phyloP scores from a whole-genome alignment of 2,329 filamentous ascomycete species.

The Ascochyta clinopodiicola region DNA sequence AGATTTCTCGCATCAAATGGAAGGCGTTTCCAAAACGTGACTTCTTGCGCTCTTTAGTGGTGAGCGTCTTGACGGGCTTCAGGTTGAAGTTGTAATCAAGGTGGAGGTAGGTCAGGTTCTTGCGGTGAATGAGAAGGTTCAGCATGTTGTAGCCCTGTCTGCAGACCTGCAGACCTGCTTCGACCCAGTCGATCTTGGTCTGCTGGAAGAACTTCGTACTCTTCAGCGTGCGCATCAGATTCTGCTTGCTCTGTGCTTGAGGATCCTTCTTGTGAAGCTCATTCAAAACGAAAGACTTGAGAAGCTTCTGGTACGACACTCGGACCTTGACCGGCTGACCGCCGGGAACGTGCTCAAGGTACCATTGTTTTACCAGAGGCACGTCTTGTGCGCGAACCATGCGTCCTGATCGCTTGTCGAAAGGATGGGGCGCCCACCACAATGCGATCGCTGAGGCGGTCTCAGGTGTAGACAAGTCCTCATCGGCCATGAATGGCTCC shows the following conservation, averaged over 20 bases:
- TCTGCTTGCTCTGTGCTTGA: slow-evolving; percentile 95
- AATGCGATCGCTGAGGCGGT: slow-evolving; percentile 90
- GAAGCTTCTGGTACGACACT: slow-evolving; percentile 96
- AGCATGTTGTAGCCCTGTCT: slow-evolving; percentile 99
- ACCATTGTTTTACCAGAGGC: slow-evolving; percentile 96
- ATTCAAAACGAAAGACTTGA: slow-evolving; percentile 96
- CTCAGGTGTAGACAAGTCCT: slow-evolving; percentile 86
- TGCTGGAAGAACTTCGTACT: slow-evolving; percentile 99
- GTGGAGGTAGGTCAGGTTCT: slow-evolving; percentile 97
- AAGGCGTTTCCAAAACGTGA: slow-evolving; percentile 99
- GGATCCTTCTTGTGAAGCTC: slow-evolving; percentile 95
- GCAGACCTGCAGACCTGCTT: slow-evolving; percentile 97
- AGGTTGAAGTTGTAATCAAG: slow-evolving; percentile 99
- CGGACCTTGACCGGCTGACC: slow-evolving; percentile 95
- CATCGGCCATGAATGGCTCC: slow-evolving; percentile 87
- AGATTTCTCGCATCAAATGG: slow-evolving; percentile 97
- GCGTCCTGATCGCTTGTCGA: slow-evolving; percentile 88
- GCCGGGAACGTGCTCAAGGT: slow-evolving; percentile 90
- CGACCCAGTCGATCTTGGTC: slow-evolving; percentile 98
- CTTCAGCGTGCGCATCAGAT: slow-evolving; percentile 86
- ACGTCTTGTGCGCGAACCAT: slow-evolving; percentile 99
- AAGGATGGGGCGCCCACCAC: slow-evolving; percentile 98
- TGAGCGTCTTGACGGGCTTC: slow-evolving; percentile 98
- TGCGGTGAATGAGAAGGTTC: slow-evolving; percentile 94
- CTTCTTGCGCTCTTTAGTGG: slow-evolving; percentile 99